Percentiles rank a stretch among this genome's conserved stretches.
phyloP scores from a whole-genome alignment of 306 rosid species.

The Cicer judaicum region DNA sequence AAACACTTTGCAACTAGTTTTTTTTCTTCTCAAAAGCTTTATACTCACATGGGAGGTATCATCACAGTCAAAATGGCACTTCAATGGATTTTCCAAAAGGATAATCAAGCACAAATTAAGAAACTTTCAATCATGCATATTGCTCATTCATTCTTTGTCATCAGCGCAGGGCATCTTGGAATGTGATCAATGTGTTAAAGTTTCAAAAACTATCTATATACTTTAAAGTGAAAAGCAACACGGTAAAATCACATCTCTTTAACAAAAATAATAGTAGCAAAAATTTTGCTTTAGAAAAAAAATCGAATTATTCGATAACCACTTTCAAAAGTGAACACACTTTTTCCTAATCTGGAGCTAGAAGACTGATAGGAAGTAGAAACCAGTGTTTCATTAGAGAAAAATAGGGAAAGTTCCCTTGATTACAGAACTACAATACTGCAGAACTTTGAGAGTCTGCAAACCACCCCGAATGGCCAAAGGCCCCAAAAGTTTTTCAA shows the following conservation, averaged over 20 bases:
- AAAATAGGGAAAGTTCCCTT: slow-evolving; percentile 5
- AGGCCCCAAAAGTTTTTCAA: no score
- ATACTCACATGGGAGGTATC: neutral
- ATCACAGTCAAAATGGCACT: neutral
- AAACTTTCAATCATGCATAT: slow-evolving; percentile 27
- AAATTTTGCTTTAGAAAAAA: slow-evolving; percentile 34
- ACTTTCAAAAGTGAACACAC: slow-evolving; percentile 34
- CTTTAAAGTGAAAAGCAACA: slow-evolving; percentile 34
- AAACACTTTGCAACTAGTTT: slow-evolving; percentile 33
- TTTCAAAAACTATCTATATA: neutral
- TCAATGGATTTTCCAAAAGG: slow-evolving; percentile 29
- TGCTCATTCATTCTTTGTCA: slow-evolving; percentile 25
- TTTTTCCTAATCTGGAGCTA: neutral
- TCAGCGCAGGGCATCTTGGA: slow-evolving; percentile 18
- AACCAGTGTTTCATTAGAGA: neutral
- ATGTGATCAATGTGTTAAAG: slow-evolving; percentile 7
- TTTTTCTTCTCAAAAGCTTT: slow-evolving; percentile 17
- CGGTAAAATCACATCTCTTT: slow-evolving; percentile 17
- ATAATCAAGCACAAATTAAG: slow-evolving; percentile 30
- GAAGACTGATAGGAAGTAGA: neutral
- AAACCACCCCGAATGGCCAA: neutral
- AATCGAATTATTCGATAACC: slow-evolving; percentile 20
- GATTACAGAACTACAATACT: neutral
- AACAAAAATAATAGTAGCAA: slow-evolving; percentile 4
- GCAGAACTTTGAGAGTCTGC: neutral